Percentiles rank a stretch among this genome's conserved stretches.
These are phyloP conservation scores for Mycena alexandri DNA, from an alignment of 768 basidiomycete species.

Conservation along the genomic window DNA sequence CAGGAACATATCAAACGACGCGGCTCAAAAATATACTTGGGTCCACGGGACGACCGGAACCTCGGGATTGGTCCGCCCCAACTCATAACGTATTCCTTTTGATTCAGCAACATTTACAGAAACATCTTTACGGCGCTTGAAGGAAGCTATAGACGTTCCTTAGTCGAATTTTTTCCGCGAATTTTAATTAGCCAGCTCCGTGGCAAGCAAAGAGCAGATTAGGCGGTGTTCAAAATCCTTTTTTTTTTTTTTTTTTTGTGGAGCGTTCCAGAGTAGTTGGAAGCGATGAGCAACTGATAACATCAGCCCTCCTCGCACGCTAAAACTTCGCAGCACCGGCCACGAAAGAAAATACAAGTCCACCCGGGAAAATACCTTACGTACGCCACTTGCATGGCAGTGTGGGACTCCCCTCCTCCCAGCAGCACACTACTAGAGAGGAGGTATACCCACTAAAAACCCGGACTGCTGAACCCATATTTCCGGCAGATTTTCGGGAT, in stretches of 20 bases:
- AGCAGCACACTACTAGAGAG: slow-evolving; percentile 3
- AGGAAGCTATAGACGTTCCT: too few relatives aligned
- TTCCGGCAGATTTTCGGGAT: slow-evolving; percentile 7
- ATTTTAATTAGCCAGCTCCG: too few relatives aligned
- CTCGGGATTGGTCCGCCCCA: too few relatives aligned
- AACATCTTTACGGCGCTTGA: too few relatives aligned
- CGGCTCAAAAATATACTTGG: too few relatives aligned
- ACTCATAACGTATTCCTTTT: too few relatives aligned
- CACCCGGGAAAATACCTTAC: slow-evolving; percentile 9
- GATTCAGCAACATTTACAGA: too few relatives aligned
- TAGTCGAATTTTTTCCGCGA: too few relatives aligned
- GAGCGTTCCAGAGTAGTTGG: background rate
- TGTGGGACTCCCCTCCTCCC: background rate
- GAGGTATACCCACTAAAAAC: background rate
- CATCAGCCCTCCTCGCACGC: background rate
- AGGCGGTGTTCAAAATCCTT: background rate
- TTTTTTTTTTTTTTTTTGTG: slow-evolving; percentile 12
- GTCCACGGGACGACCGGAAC: too few relatives aligned
- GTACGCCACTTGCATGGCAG: slow-evolving; percentile 1
- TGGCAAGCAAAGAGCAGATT: too few relatives aligned
- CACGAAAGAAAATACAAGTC: background rate
- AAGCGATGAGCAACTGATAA: background rate
- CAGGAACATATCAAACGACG: too few relatives aligned
- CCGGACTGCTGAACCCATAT: slow-evolving; percentile 11
- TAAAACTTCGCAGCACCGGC: background rate